Evolutionary conservation across 2,329 filamentous ascomycete genomes (phyloP).

Genomic region (Ascochyta pisi): DNA sequence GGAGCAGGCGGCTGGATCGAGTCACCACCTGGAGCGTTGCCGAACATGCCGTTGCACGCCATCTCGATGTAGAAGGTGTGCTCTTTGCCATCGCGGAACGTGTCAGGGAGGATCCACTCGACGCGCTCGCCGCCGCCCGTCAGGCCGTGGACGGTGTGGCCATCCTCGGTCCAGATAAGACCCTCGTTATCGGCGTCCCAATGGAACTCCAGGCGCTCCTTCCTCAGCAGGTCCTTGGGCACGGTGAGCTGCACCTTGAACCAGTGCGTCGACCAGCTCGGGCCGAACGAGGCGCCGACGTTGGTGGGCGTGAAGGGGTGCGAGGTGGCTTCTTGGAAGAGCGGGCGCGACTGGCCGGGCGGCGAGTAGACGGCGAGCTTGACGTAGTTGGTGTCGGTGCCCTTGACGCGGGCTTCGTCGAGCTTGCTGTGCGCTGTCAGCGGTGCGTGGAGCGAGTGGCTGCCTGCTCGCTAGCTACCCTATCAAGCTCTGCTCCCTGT

Average conservation of each 20-base stretch:
- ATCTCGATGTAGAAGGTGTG: conserved; percentile 96
- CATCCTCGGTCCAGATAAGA: conserved; percentile 90
- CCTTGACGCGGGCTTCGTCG: conserved; percentile 70
- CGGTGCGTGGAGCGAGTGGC: neutral
- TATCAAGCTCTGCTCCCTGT: conserved; percentile 74
- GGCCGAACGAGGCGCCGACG: conserved; percentile 83
- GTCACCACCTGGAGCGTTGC: conserved; percentile 84
- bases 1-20: conserved; percentile 86
- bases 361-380: conserved; percentile 87
- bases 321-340: conserved; percentile 82
- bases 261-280: conserved; percentile 98
- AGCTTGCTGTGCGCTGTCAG: conserved; percentile 64
- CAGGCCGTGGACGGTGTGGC: conserved; percentile 88
- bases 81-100: conserved; percentile 82
- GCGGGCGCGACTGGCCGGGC: conserved; percentile 77
- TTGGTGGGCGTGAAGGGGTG: conserved; percentile 77
- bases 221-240: conserved; percentile 73
- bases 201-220: conserved; percentile 88
- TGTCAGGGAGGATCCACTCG: conserved; percentile 88
- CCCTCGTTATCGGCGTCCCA: conserved; percentile 97
- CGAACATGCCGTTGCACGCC: conserved; percentile 99
- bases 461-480: conserved; percentile 56
- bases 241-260: conserved; percentile 84
- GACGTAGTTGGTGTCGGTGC: conserved; percentile 69
- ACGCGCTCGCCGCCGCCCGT: conserved; percentile 87